These are phyloP conservation scores for Luzula sylvatica DNA, from an alignment of 176 grass and related monocot genomes.

Conservation along the genomic window DNA sequence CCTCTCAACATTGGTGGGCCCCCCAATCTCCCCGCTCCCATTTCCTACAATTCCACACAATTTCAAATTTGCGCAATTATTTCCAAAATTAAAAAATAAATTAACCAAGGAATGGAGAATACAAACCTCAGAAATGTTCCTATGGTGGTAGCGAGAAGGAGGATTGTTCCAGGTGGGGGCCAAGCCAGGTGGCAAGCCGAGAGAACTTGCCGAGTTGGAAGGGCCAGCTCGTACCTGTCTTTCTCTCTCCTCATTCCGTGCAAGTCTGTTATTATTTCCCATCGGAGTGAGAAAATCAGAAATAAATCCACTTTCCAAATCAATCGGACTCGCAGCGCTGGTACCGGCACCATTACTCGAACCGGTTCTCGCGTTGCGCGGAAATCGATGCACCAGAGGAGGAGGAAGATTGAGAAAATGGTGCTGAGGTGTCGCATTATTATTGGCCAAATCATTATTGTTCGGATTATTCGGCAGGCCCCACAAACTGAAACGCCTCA, in stretches of 20 bases:
- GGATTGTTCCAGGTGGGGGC: constrained; percentile 3
- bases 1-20: constrained; percentile 3
- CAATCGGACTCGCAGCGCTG: constrained; percentile 16
- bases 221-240: constrained; percentile 6
- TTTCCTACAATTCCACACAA: constrained; percentile 11
- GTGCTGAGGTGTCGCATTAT: not conserved
- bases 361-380: constrained; percentile 2
- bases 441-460: too few relatives aligned
- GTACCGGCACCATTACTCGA: not conserved
- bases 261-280: not conserved
- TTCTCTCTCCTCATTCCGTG: not conserved
- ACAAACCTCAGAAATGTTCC: constrained; percentile 18
- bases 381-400: constrained; percentile 3
- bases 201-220: not conserved
- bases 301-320: constrained; percentile 23
- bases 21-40: not conserved
- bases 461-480: not conserved
- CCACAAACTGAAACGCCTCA: constrained; percentile 18
- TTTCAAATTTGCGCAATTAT: not conserved
- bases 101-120: not conserved
- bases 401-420: not conserved
- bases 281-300: constrained; percentile 4
- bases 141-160: constrained; percentile 15
- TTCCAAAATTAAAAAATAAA: not conserved
- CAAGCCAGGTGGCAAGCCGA: constrained; percentile 1